Evolutionary conservation across 495 filamentous ascomycete genomes (phyloP), one percentile per base, ranked within the genome.

Genomic region (Saxophila tyrrhenica): DNA sequence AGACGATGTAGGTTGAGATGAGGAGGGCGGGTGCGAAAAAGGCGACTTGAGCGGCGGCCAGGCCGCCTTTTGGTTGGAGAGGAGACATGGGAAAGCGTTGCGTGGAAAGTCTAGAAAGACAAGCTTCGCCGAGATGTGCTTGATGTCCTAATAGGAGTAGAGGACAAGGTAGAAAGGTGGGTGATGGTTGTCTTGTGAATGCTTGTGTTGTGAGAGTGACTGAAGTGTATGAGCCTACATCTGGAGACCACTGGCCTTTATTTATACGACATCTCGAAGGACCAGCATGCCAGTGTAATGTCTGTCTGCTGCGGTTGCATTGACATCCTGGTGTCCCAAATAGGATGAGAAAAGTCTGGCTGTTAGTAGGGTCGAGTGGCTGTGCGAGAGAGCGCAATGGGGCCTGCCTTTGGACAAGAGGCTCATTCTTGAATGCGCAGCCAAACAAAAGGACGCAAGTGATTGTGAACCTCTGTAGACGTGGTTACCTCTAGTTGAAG

Each of bases 31-130:
- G 57, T 20, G 38, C 25, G 46, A 50, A 63, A 49, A 60, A 63
- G 49, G 54, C 57, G 3, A 63, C 17, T 45, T 63, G 52, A 16
- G 25, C 60, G 10, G 54, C 54, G 22, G 60, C 52, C 16, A 63
- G 50, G 50, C 24, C 51, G 17, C 60, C 60, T 22, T 57, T 51
- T 20, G 38, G 25, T 11, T 25, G 20, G 47, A 60, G 25, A 43
- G 54, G 49, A 1, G 16, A 5, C 41, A 44, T 44, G 7, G 20
- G 15, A 5, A 8, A 44, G 15, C 7, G 7, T 44, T 8, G 20
- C 17, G 41, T n/a, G 20, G 41, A 39, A 39, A n/a, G n/a, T n/a
- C n/a, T n/a, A n/a, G n/a, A n/a, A n/a, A n/a, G n/a, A n/a, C n/a
- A n/a, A n/a, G n/a, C n/a, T 35, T 5, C 13, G 29, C 13, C 13